phyloP scores from a whole-genome alignment of 2,329 filamentous ascomycete species.

The Lizonia empirigonia region DNA sequence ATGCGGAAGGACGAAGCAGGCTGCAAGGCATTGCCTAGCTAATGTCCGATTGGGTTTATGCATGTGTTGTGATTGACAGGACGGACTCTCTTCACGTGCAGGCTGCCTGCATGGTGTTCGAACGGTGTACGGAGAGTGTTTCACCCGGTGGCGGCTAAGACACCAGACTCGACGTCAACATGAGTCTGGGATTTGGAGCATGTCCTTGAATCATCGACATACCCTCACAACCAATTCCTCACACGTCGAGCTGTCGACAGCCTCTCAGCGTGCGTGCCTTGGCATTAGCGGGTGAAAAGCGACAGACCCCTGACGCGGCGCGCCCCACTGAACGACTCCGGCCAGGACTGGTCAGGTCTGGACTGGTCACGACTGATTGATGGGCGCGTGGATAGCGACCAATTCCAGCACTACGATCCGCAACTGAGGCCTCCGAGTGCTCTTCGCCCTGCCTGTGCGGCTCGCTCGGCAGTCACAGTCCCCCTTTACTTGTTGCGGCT shows the following conservation, averaged over 20 bases:
- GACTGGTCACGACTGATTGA: slow-evolving; percentile 10
- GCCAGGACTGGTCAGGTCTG: slow-evolving; percentile 24
- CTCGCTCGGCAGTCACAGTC: slow-evolving; percentile 30
- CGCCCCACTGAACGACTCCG: slow-evolving; percentile 31
- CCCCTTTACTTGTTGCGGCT: slow-evolving; percentile 37
- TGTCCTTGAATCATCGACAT: slow-evolving; percentile 10
- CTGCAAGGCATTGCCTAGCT: slow-evolving; percentile 14
- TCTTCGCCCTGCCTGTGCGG: slow-evolving; percentile 32
- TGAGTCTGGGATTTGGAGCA: slow-evolving; percentile 1
- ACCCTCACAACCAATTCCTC: background rate
- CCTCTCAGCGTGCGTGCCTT: background rate
- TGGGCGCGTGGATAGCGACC: slow-evolving; percentile 32
- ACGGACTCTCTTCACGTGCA: slow-evolving; percentile 11
- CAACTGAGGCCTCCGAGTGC: slow-evolving; percentile 31
- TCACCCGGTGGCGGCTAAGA: slow-evolving; percentile 12
- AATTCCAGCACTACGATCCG: slow-evolving; percentile 40
- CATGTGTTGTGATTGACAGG: slow-evolving; percentile 9
- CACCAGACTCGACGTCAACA: slow-evolving; percentile 6
- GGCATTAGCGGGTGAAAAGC: slow-evolving; percentile 19
- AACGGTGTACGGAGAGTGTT: slow-evolving; percentile 14
- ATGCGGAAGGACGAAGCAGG: slow-evolving; percentile 1
- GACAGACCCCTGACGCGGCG: slow-evolving; percentile 26
- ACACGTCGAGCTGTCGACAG: slow-evolving; percentile 5
- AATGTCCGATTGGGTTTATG: slow-evolving; percentile 9
- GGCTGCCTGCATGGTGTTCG: slow-evolving; percentile 9